These are phyloP conservation scores for Alopecurus myosuroides DNA, from an alignment of 176 grass and related monocot genomes.

Conservation along the genomic window DNA sequence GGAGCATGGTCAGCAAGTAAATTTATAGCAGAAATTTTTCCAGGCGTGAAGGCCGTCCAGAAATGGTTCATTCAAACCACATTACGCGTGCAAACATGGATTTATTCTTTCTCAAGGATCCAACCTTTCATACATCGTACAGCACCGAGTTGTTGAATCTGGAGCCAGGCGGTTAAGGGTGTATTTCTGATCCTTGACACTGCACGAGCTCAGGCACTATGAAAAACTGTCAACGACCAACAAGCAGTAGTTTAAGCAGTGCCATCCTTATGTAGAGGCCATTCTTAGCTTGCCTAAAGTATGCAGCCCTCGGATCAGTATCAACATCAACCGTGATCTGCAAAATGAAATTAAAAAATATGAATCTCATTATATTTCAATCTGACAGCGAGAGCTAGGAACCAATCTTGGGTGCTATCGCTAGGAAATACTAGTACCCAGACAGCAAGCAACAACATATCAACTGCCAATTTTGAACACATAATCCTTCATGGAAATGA, in stretches of 20 bases:
- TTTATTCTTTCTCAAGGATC: conserved; percentile 5
- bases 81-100: neutral
- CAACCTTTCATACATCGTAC: conserved; percentile 4
- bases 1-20: neutral
- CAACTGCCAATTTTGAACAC: neutral
- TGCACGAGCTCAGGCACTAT: neutral
- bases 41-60: neutral
- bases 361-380: neutral
- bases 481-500: neutral
- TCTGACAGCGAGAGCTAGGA: neutral
- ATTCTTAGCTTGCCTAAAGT: conserved; percentile 96
- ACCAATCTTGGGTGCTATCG: neutral
- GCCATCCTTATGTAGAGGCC: conserved; percentile 97
- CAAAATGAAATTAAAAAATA: neutral
- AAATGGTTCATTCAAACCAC: neutral
- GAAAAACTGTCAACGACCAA: conserved; percentile 51
- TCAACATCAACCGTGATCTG: conserved; percentile 80
- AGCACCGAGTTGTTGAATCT: neutral
- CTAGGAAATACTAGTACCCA: neutral
- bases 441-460: neutral
- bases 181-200: neutral
- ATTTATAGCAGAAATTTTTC: neutral
- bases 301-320: conserved; percentile 74
- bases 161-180: neutral
- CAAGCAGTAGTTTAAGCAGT: conserved; percentile 84